A percentile compares a stretch with the other conserved stretches of the same genome.
Conservation (phyloP, 192 early-diverging fungal genomes). For the Dispira simplex region DNA sequence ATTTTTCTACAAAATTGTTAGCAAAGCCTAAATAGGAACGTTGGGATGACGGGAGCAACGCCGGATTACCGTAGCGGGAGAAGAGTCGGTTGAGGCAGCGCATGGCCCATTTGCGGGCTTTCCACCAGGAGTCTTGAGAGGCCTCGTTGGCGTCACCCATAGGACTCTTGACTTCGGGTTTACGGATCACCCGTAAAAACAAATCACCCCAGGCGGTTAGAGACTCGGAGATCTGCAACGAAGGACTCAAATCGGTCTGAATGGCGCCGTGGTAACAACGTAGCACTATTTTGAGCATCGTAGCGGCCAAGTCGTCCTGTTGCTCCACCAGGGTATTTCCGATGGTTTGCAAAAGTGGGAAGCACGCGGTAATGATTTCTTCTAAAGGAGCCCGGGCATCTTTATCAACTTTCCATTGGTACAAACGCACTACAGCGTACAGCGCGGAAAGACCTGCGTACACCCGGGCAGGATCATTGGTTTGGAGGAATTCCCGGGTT, state of each 20-base stretch:
- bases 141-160: conserved; percentile 41
- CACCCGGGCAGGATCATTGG: conserved; percentile 44
- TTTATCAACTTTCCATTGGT: conserved; percentile 42
- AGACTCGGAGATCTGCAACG: conserved; percentile 45
- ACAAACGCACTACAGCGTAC: conserved; percentile 63
- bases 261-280: conserved; percentile 68
- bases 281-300: conserved; percentile 70
- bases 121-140: conserved; percentile 73
- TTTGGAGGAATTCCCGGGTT: conserved; percentile 41
- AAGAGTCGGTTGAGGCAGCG: conserved; percentile 78
- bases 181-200: conserved; percentile 66
- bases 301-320: conserved; percentile 57
- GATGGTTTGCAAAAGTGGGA: conserved; percentile 66
- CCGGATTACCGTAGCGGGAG: conserved; percentile 52
- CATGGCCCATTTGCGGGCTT: conserved; percentile 92
- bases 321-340: conserved; percentile 41
- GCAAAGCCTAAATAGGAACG: conserved; percentile 49
- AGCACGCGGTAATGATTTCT: conserved; percentile 54
- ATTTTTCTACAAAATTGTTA: conserved; percentile 69
- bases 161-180: conserved; percentile 39
- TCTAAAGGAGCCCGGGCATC: conserved; percentile 49
- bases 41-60: conserved; percentile 31
- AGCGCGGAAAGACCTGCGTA: conserved; percentile 68
- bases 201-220: conserved; percentile 82
- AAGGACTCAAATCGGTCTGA: conserved; percentile 29